Evolutionary conservation across 768 basidiomycete species (phyloP), one percentile per base, ranked within the genome.

Genomic region (Steccherinum ochraceum): DNA sequence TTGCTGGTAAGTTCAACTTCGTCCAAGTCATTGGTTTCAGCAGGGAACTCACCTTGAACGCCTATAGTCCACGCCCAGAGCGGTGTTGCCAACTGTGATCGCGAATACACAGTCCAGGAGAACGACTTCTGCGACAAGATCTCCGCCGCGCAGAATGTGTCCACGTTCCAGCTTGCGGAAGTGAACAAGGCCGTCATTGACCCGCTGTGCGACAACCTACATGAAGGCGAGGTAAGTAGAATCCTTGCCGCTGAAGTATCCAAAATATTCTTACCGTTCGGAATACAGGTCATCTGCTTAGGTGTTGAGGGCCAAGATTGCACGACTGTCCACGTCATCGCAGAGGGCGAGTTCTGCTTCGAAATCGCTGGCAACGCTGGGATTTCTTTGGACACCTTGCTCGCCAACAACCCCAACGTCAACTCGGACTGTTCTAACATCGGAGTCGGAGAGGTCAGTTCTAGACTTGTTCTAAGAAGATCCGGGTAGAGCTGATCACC

Each of bases 391-490:
- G 69, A 56, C 35, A 75, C 75, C 19, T 68, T 89, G 20, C 61
- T 71, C 53, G 59, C 69, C 24, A 86, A 87, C 70, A 88, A 87
- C 69, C 84, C 80, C 2, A 82, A 86, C 59, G 62, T 87, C 50
- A 67, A 81, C 63, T 50, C 55, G 7, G 57, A 26, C 5, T 83
- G 81, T 67, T 63, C 62, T 26, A 83, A 83, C 67, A 72, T 86
- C 48, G 79, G 79, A 65, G 63, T 74, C 50, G 74, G 70, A 45
- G 82, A 86, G 75, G 84, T 85, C 21, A 3, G 44, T 46, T 13
- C 16, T n/a, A n/a, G n/a, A 16, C 30, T 35, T 21, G 12, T 23
- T 16, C 20, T 19, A 21, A 23, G 18, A 7, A 23, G 41, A 18
- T 43, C 5, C 7, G 23, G 44, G 48, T 12, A 25, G 21, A 3